These are phyloP conservation scores for Phaeosphaeriaceae sp. DNA, from an alignment of 2,329 filamentous ascomycete genomes.

Conservation along the genomic window DNA sequence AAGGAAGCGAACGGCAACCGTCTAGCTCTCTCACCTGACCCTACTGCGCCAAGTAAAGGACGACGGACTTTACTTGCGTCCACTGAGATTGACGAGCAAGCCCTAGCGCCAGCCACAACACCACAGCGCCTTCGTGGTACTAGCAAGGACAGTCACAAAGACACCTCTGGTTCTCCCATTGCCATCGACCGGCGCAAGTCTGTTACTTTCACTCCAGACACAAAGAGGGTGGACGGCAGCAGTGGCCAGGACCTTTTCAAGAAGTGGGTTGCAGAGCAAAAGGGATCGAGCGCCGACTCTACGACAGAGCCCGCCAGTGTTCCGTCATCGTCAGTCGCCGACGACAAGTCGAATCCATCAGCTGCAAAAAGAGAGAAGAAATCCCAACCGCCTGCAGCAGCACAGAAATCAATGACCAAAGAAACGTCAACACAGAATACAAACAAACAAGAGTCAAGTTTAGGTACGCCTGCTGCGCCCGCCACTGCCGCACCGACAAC, in stretches of 20 bases:
- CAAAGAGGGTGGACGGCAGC: constrained; percentile 66
- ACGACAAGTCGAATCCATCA: constrained; percentile 12
- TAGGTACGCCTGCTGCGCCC: not conserved
- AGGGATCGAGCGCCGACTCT: constrained; percentile 30
- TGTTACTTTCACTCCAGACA: constrained; percentile 71
- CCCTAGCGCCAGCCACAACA: constrained; percentile 18
- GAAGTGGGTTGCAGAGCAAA: constrained; percentile 54
- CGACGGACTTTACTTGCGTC: constrained; percentile 38
- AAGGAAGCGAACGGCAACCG: constrained; percentile 12
- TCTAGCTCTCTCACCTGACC: constrained; percentile 32
- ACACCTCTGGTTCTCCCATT: constrained; percentile 33
- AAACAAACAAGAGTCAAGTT: not conserved
- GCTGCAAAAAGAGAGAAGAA: constrained; percentile 9
- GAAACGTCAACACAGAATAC: not conserved
- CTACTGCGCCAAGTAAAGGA: constrained; percentile 13
- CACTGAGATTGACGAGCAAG: constrained; percentile 32
- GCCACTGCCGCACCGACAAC: constrained; percentile 1
- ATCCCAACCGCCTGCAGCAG: constrained; percentile 9
- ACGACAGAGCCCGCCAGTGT: constrained; percentile 3
- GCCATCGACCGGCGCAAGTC: constrained; percentile 58
- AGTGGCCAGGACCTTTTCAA: constrained; percentile 62
- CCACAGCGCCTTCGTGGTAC: constrained; percentile 24
- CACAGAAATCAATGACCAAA: constrained; percentile 11
- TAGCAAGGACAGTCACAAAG: constrained; percentile 20
- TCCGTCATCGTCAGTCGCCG: constrained; percentile 15